A percentile compares a stretch with the other conserved stretches of the same genome.
Evolutionary conservation across 2,329 filamentous ascomycete species (phyloP).

Genomic region (Rutstroemia sydowiana): DNA sequence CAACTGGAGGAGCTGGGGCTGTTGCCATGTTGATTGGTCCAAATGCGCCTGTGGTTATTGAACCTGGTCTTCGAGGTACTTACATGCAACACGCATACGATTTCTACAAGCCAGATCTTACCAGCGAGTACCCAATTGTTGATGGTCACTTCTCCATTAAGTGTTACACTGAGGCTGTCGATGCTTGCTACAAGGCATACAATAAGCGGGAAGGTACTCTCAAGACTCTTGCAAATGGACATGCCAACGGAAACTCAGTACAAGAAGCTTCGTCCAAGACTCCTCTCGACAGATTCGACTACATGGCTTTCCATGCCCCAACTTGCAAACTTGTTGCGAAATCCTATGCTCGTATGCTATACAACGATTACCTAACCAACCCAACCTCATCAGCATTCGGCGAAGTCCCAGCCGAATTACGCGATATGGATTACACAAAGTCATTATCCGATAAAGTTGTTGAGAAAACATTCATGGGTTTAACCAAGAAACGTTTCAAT

Average conservation of each 20-base stretch:
- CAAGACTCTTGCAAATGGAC: conserved; percentile 43
- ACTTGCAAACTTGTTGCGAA: conserved; percentile 85
- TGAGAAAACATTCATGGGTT: conserved; percentile 79
- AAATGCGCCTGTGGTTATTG: conserved; percentile 67
- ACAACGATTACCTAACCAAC: conserved; percentile 76
- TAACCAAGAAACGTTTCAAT: conserved; percentile 78
- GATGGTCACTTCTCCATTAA: conserved; percentile 76
- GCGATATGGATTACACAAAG: conserved; percentile 71
- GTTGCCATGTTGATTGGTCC: conserved; percentile 75
- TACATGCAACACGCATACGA: conserved; percentile 83
- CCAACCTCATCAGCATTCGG: conserved; percentile 60
- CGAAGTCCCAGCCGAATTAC: conserved; percentile 68
- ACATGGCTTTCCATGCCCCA: conserved; percentile 74
- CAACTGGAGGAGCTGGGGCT: conserved; percentile 72
- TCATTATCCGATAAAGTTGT: conserved; percentile 75
- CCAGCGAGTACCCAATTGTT: conserved; percentile 80
- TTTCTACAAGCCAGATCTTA: conserved; percentile 85
- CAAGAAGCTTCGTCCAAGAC: conserved; percentile 42
- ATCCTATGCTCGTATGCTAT: conserved; percentile 74
- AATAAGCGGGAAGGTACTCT: conserved; percentile 61
- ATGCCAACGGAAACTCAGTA: conserved; percentile 42
- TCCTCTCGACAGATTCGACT: conserved; percentile 72
- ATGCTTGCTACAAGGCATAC: conserved; percentile 76
- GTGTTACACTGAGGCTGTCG: conserved; percentile 76
- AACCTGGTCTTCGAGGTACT: conserved; percentile 70